Percentiles rank a stretch among this genome's conserved stretches.
Conservation (phyloP, 257 asterid genomes). For the Coffea eugenioides region DNA sequence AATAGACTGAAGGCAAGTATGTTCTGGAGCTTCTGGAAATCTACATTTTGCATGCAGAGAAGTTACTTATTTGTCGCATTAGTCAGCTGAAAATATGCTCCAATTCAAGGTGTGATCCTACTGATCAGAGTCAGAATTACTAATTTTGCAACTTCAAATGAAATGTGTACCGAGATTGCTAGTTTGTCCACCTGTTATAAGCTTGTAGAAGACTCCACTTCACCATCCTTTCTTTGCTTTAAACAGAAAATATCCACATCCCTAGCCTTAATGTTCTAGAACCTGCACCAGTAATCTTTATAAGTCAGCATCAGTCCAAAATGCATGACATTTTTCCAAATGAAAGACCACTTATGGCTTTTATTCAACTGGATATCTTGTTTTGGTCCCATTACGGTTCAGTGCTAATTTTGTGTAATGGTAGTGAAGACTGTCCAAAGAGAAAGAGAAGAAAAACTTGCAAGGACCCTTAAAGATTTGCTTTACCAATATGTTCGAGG, state of each 20-base stretch:
- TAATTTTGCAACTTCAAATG: not conserved
- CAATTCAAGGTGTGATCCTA: no score
- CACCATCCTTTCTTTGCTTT: not conserved
- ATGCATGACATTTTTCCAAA: not conserved
- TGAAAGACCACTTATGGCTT: no score
- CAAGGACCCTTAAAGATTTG: conserved; percentile 58
- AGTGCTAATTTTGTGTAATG: not conserved
- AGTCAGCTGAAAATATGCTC: no score
- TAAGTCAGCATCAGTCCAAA: no score
- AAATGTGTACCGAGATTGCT: not conserved
- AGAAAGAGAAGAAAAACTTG: conserved; percentile 93
- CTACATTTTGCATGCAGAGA: not conserved
- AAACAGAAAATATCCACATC: no score
- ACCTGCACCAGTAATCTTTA: not conserved
- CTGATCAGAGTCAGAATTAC: not conserved
- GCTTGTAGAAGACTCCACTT: not conserved
- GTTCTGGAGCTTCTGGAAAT: not conserved
- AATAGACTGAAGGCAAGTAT: conserved; percentile 66
- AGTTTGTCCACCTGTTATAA: not conserved
- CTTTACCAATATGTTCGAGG: conserved; percentile 64
- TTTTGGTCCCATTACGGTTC: not conserved
- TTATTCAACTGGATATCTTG: not conserved
- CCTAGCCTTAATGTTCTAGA: not conserved
- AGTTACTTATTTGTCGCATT: no score
- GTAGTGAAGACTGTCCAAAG: conserved; percentile 69